A percentile compares a stretch with the other conserved stretches of the same genome.
Conservation (phyloP, 495 filamentous ascomycete species). For the Astrothelium macrocarpum region DNA sequence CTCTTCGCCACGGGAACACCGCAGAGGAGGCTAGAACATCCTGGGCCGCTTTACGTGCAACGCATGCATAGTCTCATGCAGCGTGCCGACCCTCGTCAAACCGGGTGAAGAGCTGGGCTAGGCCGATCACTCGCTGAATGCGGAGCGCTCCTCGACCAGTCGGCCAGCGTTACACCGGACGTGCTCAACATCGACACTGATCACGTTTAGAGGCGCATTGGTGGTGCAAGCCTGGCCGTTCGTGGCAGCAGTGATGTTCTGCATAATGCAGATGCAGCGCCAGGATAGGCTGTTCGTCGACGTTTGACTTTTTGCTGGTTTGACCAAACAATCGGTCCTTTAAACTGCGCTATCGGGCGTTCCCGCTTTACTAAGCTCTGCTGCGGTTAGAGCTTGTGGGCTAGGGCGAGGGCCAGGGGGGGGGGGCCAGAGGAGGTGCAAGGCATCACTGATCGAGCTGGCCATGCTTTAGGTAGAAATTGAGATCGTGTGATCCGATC, state of each 20-base stretch:
- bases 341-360: not conserved
- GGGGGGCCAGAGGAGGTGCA: too few relatives aligned
- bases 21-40: slow-evolving; percentile 3
- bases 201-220: not conserved
- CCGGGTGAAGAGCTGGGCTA: not conserved
- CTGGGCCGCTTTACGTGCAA: slow-evolving; percentile 3
- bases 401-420: too few relatives aligned
- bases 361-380: not conserved
- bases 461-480: too few relatives aligned
- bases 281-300: not conserved
- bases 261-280: not conserved
- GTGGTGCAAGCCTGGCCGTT: not conserved
- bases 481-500: too few relatives aligned
- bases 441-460: too few relatives aligned
- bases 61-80: slow-evolving; percentile 1
- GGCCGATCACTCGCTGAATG: slow-evolving; percentile 1
- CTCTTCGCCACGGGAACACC: not conserved
- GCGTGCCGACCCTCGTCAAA: slow-evolving; percentile 4
- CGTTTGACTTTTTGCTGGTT: not conserved
- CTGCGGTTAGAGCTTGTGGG: not conserved
- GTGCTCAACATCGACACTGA: not conserved
- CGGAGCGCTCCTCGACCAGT: not conserved
- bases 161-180: not conserved
- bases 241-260: not conserved
- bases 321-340: not conserved